These are phyloP conservation scores for Arthroderma sp. DNA, from an alignment of 2,329 filamentous ascomycete genomes.

Conservation along the genomic window DNA sequence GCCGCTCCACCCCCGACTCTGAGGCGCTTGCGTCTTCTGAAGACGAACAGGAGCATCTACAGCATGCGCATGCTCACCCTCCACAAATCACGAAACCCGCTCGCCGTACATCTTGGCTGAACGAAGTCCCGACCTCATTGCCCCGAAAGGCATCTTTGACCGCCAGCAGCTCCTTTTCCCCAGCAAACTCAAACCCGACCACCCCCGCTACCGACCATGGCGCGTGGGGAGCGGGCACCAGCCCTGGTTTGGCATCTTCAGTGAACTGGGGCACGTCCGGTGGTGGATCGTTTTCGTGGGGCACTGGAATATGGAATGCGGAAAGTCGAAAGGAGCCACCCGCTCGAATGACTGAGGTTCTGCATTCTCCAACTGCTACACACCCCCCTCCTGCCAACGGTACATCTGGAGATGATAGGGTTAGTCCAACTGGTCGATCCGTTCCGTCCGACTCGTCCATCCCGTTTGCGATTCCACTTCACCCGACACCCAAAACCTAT, in stretches of 20 bases:
- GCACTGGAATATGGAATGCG: slow-evolving; percentile 69
- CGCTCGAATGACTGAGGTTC: slow-evolving; percentile 57
- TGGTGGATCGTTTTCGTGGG: slow-evolving; percentile 50
- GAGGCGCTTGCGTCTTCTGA: slow-evolving; percentile 89
- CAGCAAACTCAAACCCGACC: slow-evolving; percentile 65
- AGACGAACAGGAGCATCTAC: slow-evolving; percentile 62
- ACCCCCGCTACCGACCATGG: slow-evolving; percentile 59
- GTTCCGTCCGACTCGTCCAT: slow-evolving; percentile 45
- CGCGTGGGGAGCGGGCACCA: slow-evolving; percentile 29
- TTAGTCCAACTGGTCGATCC: slow-evolving; percentile 37
- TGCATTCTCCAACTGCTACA: slow-evolving; percentile 60
- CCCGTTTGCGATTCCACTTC: slow-evolving; percentile 74
- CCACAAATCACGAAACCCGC: slow-evolving; percentile 46
- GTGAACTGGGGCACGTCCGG: slow-evolving; percentile 34
- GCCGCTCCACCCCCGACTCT: slow-evolving; percentile 83
- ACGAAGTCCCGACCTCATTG: slow-evolving; percentile 58
- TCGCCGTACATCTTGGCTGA: slow-evolving; percentile 72
- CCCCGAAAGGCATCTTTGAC: slow-evolving; percentile 65
- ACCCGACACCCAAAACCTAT: slow-evolving; percentile 84
- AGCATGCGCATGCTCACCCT: slow-evolving; percentile 39
- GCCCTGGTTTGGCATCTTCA: slow-evolving; percentile 25
- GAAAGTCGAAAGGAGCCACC: slow-evolving; percentile 64
- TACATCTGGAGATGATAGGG: slow-evolving; percentile 39
- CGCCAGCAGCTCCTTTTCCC: slow-evolving; percentile 59
- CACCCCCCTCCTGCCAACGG: slow-evolving; percentile 36